Conservation (phyloP, 2,329 filamentous ascomycete species). For the Diplodia sapinea region DNA sequence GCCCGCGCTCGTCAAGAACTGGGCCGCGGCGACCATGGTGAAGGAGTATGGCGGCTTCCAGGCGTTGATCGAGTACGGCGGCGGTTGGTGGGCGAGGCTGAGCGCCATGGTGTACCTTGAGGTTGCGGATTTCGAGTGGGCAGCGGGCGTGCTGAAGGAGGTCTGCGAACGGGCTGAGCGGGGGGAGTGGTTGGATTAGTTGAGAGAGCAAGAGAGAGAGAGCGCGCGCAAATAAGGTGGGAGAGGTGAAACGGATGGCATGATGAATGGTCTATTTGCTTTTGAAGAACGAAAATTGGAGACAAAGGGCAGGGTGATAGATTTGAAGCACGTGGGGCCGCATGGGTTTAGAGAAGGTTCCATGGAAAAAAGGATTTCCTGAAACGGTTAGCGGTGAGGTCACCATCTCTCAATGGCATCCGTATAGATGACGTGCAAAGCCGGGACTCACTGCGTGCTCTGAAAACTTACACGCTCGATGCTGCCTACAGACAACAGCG, state of each 20-base stretch:
- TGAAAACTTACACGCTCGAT: neutral
- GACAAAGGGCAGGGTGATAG: no score
- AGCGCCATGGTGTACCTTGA: constrained; percentile 88
- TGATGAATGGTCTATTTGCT: neutral
- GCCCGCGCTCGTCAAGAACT: constrained; percentile 45
- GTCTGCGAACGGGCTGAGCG: constrained; percentile 60
- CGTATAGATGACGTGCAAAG: neutral
- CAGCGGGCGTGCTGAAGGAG: constrained; percentile 63
- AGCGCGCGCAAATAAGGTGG: neutral
- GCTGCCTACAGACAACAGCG: no score
- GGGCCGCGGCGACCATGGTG: constrained; percentile 50
- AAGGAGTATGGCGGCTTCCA: constrained; percentile 75
- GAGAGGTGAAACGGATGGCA: no score
- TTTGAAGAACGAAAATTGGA: neutral
- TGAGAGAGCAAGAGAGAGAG: neutral
- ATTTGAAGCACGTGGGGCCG: no score
- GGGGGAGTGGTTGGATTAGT: constrained; percentile 47
- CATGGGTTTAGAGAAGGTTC: no score
- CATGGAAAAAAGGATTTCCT: no score
- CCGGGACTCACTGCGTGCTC: neutral
- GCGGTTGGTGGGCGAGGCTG: constrained; percentile 71
- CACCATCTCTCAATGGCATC: no score
- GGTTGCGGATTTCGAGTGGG: constrained; percentile 75
- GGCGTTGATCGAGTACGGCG: constrained; percentile 65
- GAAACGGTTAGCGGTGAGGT: neutral